These are phyloP conservation scores for Salix dunnii DNA, from an alignment of 345 rosid species.

Conservation along the genomic window DNA sequence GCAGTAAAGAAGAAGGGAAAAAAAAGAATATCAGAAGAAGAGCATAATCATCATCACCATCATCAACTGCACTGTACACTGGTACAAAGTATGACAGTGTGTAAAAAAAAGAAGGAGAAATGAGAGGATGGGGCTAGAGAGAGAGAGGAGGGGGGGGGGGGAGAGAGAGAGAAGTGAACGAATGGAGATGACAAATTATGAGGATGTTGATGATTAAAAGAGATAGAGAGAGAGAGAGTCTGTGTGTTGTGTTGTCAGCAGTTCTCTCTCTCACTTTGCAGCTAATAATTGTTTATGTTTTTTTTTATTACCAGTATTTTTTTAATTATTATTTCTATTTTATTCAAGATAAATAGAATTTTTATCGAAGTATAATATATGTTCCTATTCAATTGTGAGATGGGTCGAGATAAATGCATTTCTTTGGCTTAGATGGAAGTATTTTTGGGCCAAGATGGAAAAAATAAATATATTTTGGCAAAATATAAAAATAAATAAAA, in stretches of 20 bases:
- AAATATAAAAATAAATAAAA: no score
- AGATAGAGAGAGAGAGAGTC: constrained; percentile 32
- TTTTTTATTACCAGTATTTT: constrained; percentile 21
- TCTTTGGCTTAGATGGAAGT: background rate
- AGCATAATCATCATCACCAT: constrained; percentile 39
- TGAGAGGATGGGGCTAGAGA: background rate
- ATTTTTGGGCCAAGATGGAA: no score
- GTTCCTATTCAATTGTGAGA: no score
- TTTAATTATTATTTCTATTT: background rate
- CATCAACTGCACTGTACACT: constrained; percentile 22
- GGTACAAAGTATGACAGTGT: constrained; percentile 29
- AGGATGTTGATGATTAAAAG: constrained; percentile 65
- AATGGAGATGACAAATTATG: constrained; percentile 57
- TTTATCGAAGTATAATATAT: background rate
- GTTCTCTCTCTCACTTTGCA: constrained; percentile 78
- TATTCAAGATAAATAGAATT: background rate
- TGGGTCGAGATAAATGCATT: background rate
- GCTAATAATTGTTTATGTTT: constrained; percentile 70
- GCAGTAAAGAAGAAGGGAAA: constrained; percentile 26
- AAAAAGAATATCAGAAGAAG: constrained; percentile 19
- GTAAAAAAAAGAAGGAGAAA: constrained; percentile 21
- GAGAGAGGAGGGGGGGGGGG: background rate
- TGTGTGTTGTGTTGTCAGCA: constrained; percentile 59
- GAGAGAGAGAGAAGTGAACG: constrained; percentile 6
- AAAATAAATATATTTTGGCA: no score